Evolutionary conservation across 345 rosid genomes (phyloP), one percentile per base, ranked within the genome.

Genomic region (Mercurialis annua): DNA sequence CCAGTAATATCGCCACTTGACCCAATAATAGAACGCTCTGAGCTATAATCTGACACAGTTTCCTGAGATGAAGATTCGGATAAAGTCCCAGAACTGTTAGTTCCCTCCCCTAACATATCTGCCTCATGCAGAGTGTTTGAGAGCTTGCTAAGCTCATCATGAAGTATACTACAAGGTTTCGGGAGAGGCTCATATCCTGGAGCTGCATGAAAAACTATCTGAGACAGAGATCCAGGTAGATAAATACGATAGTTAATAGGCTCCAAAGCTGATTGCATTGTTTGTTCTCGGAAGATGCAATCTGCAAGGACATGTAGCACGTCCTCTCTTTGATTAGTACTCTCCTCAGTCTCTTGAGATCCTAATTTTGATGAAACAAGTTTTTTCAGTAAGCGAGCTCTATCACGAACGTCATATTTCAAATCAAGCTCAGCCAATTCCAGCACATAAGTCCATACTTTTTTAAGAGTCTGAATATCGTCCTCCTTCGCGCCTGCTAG

Each of bases 161-260:
- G 61, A 29, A 75, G 81, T 56, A 84, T 70, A 77, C 84, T 85
- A 71, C 96, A 83, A 51, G 99, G 95, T 80, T 89, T 91, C 59
- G 99, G 97, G 74, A 94, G 96, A 78, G 99, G 89, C 80, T 91
- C 97, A 75, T 94, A 94, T 36, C 95, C 97, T n/a, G 99, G 99
- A 66, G 99, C 99, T 20, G 97, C 96, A 83, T 94, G 99, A 76
- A 89, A 87, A 74, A 94, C 99, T 62, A 94, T 86, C 73, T 89
- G 97, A 3, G 99, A 94, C 67, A 94, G 92, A 68, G 98, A 89
- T 64, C 97, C 98, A 68, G 98, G 99, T 53, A 94, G 97, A 82
- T 89, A 91, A 74, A 86, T 83, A 31, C 96, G 92, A 71, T 76
- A 66, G 63, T 75, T 82, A 40, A 79, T 44, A 16, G 82, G 76